phyloP scores from a whole-genome alignment of 2,329 filamentous ascomycete genomes.

The Nothophaeocryptopus gaeumannii region DNA sequence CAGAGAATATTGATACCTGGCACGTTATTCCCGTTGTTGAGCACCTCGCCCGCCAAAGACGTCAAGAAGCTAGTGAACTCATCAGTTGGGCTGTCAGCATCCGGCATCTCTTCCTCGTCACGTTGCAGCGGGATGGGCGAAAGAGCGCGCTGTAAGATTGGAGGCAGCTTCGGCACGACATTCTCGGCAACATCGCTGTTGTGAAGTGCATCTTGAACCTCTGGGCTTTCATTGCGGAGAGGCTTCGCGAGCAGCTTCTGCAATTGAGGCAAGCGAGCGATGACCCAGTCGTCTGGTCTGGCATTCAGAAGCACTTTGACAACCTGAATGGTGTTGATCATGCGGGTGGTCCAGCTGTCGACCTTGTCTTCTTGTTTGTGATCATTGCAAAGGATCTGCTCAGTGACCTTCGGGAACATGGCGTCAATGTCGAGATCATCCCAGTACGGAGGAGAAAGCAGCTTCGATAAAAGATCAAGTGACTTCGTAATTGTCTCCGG shows the following conservation, averaged over 20 bases:
- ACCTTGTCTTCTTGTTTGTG: constrained; percentile 48
- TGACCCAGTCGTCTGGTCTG: constrained; percentile 87
- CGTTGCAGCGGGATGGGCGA: constrained; percentile 81
- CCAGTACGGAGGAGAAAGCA: constrained; percentile 87
- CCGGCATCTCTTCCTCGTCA: constrained; percentile 66
- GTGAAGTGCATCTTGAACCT: constrained; percentile 91
- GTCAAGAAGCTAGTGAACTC: constrained; percentile 85
- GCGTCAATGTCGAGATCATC: constrained; percentile 80
- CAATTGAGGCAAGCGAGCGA: constrained; percentile 70
- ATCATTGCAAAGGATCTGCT: constrained; percentile 78
- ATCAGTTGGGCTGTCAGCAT: constrained; percentile 71
- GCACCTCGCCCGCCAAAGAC: constrained; percentile 79
- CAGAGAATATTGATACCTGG: constrained; percentile 91
- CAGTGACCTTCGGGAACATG: constrained; percentile 83
- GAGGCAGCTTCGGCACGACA: constrained; percentile 61
- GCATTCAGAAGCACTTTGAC: constrained; percentile 84
- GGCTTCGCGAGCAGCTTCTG: constrained; percentile 90
- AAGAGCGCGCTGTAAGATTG: constrained; percentile 77
- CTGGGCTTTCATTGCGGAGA: constrained; percentile 80
- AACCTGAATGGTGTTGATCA: constrained; percentile 92
- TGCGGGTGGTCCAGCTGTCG: constrained; percentile 77
- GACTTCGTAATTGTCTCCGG: constrained; percentile 80
- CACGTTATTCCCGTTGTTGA: constrained; percentile 71
- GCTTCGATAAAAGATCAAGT: constrained; percentile 74
- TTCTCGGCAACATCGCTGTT: constrained; percentile 66